These are phyloP conservation scores for Podospora sp. DNA, from an alignment of 495 filamentous ascomycete genomes.

Conservation along the genomic window DNA sequence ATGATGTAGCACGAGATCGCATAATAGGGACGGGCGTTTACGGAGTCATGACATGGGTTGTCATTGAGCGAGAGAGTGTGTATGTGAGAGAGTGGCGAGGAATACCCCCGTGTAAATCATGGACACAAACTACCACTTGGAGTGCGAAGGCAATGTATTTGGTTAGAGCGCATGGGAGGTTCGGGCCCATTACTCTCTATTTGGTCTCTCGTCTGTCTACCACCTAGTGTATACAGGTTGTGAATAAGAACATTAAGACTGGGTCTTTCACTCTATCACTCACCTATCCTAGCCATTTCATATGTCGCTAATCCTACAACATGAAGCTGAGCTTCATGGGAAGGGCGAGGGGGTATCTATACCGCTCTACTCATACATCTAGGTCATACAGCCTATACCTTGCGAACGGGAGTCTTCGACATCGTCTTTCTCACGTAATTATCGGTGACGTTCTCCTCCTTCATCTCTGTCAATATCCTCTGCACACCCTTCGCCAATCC, in stretches of 20 bases:
- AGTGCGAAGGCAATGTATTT: background rate
- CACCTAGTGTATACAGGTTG: background rate
- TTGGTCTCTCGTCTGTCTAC: background rate
- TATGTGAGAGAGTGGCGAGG: constrained; percentile 5
- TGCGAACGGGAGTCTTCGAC: background rate
- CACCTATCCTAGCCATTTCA: too few species aligned
- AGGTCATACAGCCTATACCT: background rate
- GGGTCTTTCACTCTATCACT: too few species aligned
- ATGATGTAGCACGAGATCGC: constrained; percentile 1
- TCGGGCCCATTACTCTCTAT: background rate
- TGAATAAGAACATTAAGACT: too few species aligned
- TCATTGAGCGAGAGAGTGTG: background rate
- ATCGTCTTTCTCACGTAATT: constrained; percentile 21
- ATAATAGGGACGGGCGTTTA: constrained; percentile 17
- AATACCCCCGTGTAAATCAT: background rate
- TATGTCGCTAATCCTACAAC: too few species aligned
- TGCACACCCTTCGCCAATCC: constrained; percentile 68
- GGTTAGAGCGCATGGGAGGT: too few species aligned
- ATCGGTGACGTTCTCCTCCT: constrained; percentile 30
- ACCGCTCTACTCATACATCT: constrained; percentile 3
- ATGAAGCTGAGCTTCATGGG: background rate
- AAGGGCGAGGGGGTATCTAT: constrained; percentile 13
- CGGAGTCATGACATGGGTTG: constrained; percentile 12
- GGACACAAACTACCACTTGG: background rate
- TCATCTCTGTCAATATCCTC: constrained; percentile 66